Conservation (phyloP, 169 alveolate species). For the Fabrea salina region DNA sequence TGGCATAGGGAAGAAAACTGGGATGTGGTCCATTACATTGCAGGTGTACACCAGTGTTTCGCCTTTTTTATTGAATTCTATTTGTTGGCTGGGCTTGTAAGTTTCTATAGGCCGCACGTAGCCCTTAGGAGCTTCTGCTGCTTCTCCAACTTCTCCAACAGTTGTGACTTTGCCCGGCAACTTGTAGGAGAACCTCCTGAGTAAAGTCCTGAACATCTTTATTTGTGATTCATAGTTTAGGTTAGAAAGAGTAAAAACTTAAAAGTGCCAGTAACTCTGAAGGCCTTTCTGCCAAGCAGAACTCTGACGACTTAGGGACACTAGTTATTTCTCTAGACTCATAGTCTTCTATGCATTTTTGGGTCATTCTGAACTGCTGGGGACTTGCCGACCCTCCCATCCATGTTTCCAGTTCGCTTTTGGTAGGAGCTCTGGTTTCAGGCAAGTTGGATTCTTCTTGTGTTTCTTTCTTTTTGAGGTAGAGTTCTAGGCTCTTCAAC, state of each 20-base stretch:
- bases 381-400: constrained; percentile 7
- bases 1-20: constrained; percentile 21
- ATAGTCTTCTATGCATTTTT: too few relatives aligned
- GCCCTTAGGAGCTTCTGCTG: background rate
- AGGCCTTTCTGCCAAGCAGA: too few relatives aligned
- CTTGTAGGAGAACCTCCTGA: background rate
- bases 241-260: too few relatives aligned
- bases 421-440: too few relatives aligned
- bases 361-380: background rate
- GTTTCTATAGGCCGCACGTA: background rate
- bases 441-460: too few relatives aligned
- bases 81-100: background rate
- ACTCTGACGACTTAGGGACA: too few relatives aligned
- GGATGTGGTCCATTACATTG: background rate
- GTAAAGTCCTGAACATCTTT: background rate
- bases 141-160: background rate
- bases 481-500: too few relatives aligned
- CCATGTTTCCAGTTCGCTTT: constrained; percentile 23
- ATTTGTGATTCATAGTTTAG: too few relatives aligned
- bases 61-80: background rate
- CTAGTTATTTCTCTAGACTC: too few relatives aligned
- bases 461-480: too few relatives aligned
- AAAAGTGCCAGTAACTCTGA: too few relatives aligned
- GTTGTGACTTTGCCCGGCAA: constrained; percentile 6
- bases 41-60: background rate